Base-by-base conservation (phyloP, 1,139 yeast species). In the Sugiyamaella japonica region DNA sequence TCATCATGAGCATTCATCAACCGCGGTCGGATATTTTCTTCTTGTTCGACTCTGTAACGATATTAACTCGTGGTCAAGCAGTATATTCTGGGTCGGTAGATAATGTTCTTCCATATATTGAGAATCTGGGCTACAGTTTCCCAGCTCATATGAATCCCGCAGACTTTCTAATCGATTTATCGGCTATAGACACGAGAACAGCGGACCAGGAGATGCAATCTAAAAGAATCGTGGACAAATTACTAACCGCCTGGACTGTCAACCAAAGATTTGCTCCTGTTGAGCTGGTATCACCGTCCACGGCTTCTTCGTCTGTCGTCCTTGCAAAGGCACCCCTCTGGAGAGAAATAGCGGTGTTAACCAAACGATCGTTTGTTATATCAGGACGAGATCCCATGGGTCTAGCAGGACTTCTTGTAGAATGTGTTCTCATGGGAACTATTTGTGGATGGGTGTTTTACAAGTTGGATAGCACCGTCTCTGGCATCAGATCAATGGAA, bases 1-100 rank as follows among this genome's bases (percentile, higher is more conserved):
- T 89, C 34, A 75, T 89, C 3, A 73, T 88, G 70, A 84, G 91
- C 39, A 85, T 89, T 46, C 96, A 89, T 67, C 96, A 89, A 66
- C 97, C 96, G 0, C 73, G 96, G 53, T 81, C 88, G 0, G 96
- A 89, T 66, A 86, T 89, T 45, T 73, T 83, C 13, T 76, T 79
- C 62, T 69, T 87, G 43, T 85, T 89, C 63, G 96, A 89, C 67
- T 76, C 80, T 48, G 74, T 89, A 3, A 80, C 91, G 54, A 76
- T 89, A n/a, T 70, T 89, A 38, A 81, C 96, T 0, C 74, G 81
- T 52, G 89, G 93, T 1, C 74, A 82, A 34, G 68, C 81, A 48
- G 81, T 85, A 4, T 86, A 79, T 66, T 79, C 76, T 58, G 95
- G 93, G 0, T 66, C 73, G 17, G 73, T 82, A 48, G 59, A 61